Base-by-base conservation (phyloP, 2,329 filamentous ascomycete genomes). In the Clonostachys byssicola region DNA sequence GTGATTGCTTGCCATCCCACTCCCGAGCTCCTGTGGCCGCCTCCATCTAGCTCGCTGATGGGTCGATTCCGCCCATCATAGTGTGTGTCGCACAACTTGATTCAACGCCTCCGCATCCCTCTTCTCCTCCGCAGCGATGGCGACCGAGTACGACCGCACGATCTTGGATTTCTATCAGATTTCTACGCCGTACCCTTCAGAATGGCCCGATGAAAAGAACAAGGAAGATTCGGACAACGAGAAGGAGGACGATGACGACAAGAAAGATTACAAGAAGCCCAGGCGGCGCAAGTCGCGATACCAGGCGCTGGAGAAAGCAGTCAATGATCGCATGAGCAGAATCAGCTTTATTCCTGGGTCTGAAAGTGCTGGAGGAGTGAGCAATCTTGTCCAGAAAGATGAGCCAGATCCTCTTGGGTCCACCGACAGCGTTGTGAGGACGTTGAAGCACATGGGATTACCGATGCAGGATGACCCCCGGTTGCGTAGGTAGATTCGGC, bases 91-190 rank as follows among this genome's bases (percentile, higher is more conserved):
- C 23, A 30, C 23, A 30, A 30, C 23, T 30, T 10, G 23, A 30
- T 30, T 10, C 23, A 30, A 30, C 8, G 23, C 23, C 23, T 30
- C 23, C 23, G 23, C 23, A 30, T 30, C 23, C 23, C 23, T 8
- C 23, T 30, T 4, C 23, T 30, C 23, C 23, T 30, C 23, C 23
- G 9, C 36, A 39, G 42, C 44, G 56, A 66, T 51, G 53, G 80
- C 80, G 85, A 78, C 83, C 52, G 88, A 94, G 60, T 80, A 85
- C 58, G 86, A 94, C 60, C 77, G 85, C 51, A 83, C 80, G 42
- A 81, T 97, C 47, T 82, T 94, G 58, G 91, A 91, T 57, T 91
- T 95, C 71, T 97, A 97, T 72, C 88, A 91, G 65, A 80, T 97
- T 43, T 78, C 86, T 40, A 88, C 78, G 13, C 75, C 88, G 17